Evolutionary conservation across 129 eudicot species (phyloP), one percentile per base, ranked within the genome.

Genomic region (Pseudognaphalium luteoalbum): DNA sequence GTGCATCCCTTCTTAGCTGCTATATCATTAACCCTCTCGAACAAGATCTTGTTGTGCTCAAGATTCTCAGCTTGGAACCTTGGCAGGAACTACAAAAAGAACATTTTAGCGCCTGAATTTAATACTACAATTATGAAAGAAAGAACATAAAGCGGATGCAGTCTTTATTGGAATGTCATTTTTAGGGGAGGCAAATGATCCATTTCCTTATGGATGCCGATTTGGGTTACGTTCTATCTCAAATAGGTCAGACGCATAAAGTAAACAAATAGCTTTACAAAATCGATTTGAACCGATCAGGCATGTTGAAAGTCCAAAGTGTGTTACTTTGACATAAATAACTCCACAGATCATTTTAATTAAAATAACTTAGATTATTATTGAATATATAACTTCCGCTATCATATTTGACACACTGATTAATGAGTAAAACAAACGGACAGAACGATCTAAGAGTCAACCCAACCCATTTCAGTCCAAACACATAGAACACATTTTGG

Each of bases 1-100:
- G 89, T 82, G 72, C 91, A 86, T n/a, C 94, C 91, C 74, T 86
- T 89, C 72, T 73, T 89, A 33, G 74, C 47, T 0, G 94, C 89
- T 64, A 89, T 29, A 68, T 71, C 68, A 29, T 71, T 81, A 17
- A 88, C 80, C 33, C 78, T 73, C 66, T 83, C 82, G 10, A 17
- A 86, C 73, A 88, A 14, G 14, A 29, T 76, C 76, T 84, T 86
- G 81, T 88, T 83, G 34, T 86, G 88, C 66, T 88, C 87, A 32
- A 88, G 74, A 65, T 88, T 88, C 60, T 86, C 87, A 60, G 90
- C 84, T 67, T 81, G 80, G 76, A 88, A 79, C 87, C 92, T 88
- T 5, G 89, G 92, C 34, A 83, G 47, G 58, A 22, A 4, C 92
- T 88, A 57, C 35, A 74, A 76, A 8, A 29, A 9, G 19, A 60